Evolutionary conservation across 495 filamentous ascomycete species (phyloP), one percentile per base, ranked within the genome.

Genomic region (Penicillium ochrochloron): DNA sequence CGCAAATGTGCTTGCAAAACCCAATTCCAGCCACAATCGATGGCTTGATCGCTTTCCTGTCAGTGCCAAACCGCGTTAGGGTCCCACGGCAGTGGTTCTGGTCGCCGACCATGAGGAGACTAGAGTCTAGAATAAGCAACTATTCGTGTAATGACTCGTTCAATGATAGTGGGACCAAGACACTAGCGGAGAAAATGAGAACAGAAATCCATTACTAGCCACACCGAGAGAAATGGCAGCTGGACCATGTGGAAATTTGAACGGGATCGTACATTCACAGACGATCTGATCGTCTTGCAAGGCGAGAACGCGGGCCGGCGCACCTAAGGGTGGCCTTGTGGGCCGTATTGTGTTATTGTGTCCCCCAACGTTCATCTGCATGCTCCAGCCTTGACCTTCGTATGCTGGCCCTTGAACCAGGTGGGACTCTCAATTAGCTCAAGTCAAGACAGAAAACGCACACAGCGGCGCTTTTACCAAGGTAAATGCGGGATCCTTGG

Each of bases 221-320:
- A 27, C 53, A 37, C 31, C 15, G 27, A 33, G 51, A 54, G 27
- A 12, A 29, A 44, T 9, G 21, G 21, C 8, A 19, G 44, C 19
- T 55, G 19, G 25, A 37, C 65, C 66, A 67, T 64, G 61, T 67
- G 66, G 65, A 33, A 6, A 7, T 33, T 33, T 33, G 31, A 5
- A 61, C 66, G 61, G 58, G 61, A 64, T 67, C 66, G 61, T 56
- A 64, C 58, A 59, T 56, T 61, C 53, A 61, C 42, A 59, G 23
- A 57, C 44, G 63, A 41, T 67, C 61, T 61, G 61, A 64, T 64
- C 41, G 39, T 48, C 61, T 63, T 67, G 61, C 65, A 64, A 61
- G 52, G 35, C 42, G 35, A 23, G 52, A 61, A 61, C 31, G 58
- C 57, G 66, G 66, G 52, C 65, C 65, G 60, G 51, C 14, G 61